phyloP scores from a whole-genome alignment of 2,329 filamentous ascomycete genomes.

The Hysterium pulicare region DNA sequence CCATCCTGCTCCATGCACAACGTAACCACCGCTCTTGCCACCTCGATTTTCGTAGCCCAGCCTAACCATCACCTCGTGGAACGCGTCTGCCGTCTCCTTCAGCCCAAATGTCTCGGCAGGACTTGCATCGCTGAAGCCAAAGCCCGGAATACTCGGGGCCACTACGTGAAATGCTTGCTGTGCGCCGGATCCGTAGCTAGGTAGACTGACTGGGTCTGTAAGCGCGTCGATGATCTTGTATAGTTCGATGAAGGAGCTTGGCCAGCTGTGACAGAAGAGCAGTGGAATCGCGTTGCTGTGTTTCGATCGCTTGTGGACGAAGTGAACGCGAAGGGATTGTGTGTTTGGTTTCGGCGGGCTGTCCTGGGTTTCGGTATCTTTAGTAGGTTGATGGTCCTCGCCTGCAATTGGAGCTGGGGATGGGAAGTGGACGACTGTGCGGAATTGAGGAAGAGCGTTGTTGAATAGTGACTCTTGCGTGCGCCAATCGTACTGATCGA shows the following conservation, averaged over 20 bases:
- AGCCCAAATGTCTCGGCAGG: slow-evolving; percentile 50
- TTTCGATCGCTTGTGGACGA: slow-evolving; percentile 59
- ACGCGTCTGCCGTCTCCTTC: slow-evolving; percentile 52
- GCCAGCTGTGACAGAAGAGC: slow-evolving; percentile 63
- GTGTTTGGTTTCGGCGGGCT: slow-evolving; percentile 4
- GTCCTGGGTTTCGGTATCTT: not conserved
- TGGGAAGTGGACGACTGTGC: slow-evolving; percentile 50
- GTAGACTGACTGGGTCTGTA: slow-evolving; percentile 50
- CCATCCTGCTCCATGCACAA: slow-evolving; percentile 55
- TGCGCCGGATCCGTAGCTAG: slow-evolving; percentile 15
- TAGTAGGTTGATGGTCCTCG: slow-evolving; percentile 13
- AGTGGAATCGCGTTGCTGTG: slow-evolving; percentile 58
- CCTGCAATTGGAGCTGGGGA: slow-evolving; percentile 12
- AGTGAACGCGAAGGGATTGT: slow-evolving; percentile 55
- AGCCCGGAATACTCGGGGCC: slow-evolving; percentile 62
- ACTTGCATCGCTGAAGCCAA: slow-evolving; percentile 65
- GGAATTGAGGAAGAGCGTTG: slow-evolving; percentile 59
- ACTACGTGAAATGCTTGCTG: slow-evolving; percentile 60
- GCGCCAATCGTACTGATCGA: slow-evolving; percentile 65
- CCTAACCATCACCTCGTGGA: slow-evolving; percentile 58
- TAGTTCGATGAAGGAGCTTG: slow-evolving; percentile 61
- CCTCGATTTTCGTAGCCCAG: slow-evolving; percentile 56
- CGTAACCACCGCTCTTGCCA: slow-evolving; percentile 42
- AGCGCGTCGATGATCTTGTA: slow-evolving; percentile 54
- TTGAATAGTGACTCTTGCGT: slow-evolving; percentile 59